A percentile compares a stretch with the other conserved stretches of the same genome.
Evolutionary conservation across 192 early-diverging fungal genomes (phyloP).

Genomic region (Lobosporangium transversale): DNA sequence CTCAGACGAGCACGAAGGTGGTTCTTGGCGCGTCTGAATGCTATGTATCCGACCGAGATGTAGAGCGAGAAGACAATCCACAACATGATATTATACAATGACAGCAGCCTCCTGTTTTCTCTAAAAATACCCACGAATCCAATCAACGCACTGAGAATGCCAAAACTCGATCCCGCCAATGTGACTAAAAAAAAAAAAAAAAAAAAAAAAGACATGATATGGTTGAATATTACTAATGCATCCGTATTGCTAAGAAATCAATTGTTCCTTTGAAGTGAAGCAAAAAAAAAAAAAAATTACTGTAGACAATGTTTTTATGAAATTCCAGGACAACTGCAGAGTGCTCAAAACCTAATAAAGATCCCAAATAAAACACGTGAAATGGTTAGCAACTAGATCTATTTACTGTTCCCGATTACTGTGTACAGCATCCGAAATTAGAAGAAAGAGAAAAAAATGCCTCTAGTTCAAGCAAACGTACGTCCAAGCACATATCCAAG

Average conservation of each 20-base stretch:
- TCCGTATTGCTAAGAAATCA: no score
- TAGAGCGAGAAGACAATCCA: slow-evolving; percentile 53
- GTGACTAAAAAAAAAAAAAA: slow-evolving; percentile 28
- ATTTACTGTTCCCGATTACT: neutral
- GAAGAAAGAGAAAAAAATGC: neutral
- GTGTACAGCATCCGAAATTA: neutral
- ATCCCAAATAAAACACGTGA: neutral
- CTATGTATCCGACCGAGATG: slow-evolving; percentile 50
- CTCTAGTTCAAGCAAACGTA: slow-evolving; percentile 5
- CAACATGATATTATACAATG: slow-evolving; percentile 25
- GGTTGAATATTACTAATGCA: no score
- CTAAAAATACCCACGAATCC: slow-evolving; percentile 49
- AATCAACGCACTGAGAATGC: slow-evolving; percentile 21
- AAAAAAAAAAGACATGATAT: no score
- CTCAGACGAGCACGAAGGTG: slow-evolving; percentile 48
- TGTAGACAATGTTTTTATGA: slow-evolving; percentile 27
- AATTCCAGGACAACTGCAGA: slow-evolving; percentile 39
- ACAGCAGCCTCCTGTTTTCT: slow-evolving; percentile 39
- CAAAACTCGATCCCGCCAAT: slow-evolving; percentile 20
- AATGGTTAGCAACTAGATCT: neutral
- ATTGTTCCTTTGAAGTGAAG: no score
- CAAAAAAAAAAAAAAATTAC: slow-evolving; percentile 13
- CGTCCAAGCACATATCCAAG: slow-evolving; percentile 7
- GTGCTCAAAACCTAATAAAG: slow-evolving; percentile 2
- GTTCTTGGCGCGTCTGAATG: slow-evolving; percentile 44